Conservation (phyloP, 2,329 filamentous ascomycete species). For the Hypoxylon sp. region DNA sequence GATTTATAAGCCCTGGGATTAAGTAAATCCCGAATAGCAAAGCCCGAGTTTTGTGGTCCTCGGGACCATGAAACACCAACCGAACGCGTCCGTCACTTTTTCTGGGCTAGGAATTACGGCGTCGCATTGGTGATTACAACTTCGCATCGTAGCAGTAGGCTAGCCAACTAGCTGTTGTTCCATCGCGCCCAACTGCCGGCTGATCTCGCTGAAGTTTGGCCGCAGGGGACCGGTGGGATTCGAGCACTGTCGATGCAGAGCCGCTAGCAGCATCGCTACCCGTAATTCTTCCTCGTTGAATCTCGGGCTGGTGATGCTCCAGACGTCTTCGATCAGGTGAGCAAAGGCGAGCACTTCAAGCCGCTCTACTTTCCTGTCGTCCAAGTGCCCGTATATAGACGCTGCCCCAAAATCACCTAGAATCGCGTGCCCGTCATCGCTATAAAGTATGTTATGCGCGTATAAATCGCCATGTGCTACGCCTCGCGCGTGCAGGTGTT, state of each 20-base stretch:
- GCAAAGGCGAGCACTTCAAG: conserved; percentile 65
- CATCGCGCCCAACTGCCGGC: conserved; percentile 42
- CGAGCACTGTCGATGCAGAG: conserved; percentile 53
- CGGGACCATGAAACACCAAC: conserved; percentile 18
- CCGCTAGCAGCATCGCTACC: conserved; percentile 46
- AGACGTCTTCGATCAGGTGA: conserved; percentile 62
- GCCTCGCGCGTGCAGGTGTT: conserved; percentile 60
- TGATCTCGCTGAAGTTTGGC: conserved; percentile 55
- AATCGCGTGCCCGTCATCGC: conserved; percentile 59
- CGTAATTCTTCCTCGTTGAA: conserved; percentile 33
- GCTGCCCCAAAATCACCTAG: conserved; percentile 65
- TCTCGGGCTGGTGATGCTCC: conserved; percentile 53
- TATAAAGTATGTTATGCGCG: conserved; percentile 64
- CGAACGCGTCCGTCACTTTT: conserved; percentile 21
- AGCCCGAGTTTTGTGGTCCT: conserved; percentile 31
- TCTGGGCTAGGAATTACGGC: neutral
- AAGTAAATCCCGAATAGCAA: conserved; percentile 33
- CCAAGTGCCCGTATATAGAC: conserved; percentile 58
- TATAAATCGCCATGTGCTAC: conserved; percentile 65
- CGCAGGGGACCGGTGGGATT: conserved; percentile 48
- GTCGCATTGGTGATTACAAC: conserved; percentile 36
- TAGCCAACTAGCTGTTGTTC: conserved; percentile 25
- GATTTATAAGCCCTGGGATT: conserved; percentile 17
- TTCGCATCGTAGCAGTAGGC: conserved; percentile 21
- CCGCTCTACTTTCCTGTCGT: conserved; percentile 56